Conservation (phyloP, 768 basidiomycete species). For the Naematelia aurantialba region DNA sequence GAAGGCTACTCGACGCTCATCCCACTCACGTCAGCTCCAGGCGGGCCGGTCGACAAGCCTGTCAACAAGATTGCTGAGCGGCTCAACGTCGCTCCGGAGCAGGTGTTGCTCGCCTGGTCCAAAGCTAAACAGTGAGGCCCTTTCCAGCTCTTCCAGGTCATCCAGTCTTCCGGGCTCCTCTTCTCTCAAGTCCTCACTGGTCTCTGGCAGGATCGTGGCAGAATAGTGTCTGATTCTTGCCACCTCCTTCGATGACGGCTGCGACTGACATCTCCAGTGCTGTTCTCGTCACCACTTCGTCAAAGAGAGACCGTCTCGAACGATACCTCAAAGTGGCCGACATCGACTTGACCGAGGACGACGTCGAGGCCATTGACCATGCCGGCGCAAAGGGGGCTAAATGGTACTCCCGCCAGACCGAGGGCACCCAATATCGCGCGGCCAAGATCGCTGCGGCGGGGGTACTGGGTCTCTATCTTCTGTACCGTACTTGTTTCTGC, state of each 20-base stretch:
- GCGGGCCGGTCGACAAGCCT: slow-evolving; percentile 23
- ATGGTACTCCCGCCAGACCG: background rate
- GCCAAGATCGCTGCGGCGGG: background rate
- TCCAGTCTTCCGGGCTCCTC: too few relatives aligned
- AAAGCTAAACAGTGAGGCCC: slow-evolving; percentile 38
- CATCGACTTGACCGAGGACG: slow-evolving; percentile 52
- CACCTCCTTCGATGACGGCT: background rate
- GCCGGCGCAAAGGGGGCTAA: slow-evolving; percentile 44
- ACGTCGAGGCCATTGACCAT: slow-evolving; percentile 48
- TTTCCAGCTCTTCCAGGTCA: background rate
- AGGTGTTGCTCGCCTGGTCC: slow-evolving; percentile 37
- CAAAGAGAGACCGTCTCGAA: slow-evolving; percentile 56
- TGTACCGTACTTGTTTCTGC: background rate
- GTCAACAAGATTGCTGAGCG: slow-evolving; percentile 22
- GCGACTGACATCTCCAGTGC: slow-evolving; percentile 24
- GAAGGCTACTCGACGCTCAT: slow-evolving; percentile 38
- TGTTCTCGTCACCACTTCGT: slow-evolving; percentile 48
- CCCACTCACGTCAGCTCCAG: slow-evolving; percentile 28
- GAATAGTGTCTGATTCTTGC: too few relatives aligned
- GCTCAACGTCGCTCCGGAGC: slow-evolving; percentile 26
- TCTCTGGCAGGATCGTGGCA: too few relatives aligned
- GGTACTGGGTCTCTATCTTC: background rate
- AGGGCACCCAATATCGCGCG: background rate
- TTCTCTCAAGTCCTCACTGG: too few relatives aligned
- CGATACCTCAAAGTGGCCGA: slow-evolving; percentile 68